phyloP scores from a whole-genome alignment of 2,329 filamentous ascomycete species.

The Neonectria coccinea region DNA sequence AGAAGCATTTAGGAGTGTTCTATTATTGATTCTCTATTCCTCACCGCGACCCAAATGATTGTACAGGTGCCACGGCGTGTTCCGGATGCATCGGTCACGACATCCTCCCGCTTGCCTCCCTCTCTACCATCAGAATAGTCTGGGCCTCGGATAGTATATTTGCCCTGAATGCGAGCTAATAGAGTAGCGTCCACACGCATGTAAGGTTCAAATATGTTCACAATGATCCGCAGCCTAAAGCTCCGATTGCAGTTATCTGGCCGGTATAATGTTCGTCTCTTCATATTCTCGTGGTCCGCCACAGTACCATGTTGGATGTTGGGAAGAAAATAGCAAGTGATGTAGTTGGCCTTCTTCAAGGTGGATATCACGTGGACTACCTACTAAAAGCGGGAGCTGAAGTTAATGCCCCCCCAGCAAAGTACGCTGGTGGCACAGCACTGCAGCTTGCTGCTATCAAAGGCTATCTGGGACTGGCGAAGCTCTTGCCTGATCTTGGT shows the following conservation, averaged over 20 bases:
- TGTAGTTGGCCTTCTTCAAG: not conserved
- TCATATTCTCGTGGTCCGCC: not conserved
- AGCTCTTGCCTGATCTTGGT: conserved; percentile 9
- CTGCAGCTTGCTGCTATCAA: not conserved
- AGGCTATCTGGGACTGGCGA: conserved; percentile 1
- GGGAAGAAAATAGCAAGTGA: not conserved
- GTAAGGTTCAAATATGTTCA: not conserved
- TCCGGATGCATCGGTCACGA: not conserved
- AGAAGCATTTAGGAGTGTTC: no score
- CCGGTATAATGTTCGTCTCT: not conserved
- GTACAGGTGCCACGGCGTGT: no score
- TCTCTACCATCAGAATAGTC: no score
- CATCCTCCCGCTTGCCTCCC: no score
- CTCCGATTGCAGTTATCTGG: not conserved
- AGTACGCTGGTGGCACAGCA: not conserved
- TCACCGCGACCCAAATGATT: no score
- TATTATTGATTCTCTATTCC: no score
- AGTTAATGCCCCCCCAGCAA: not conserved
- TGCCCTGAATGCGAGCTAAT: not conserved
- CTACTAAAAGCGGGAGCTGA: not conserved
- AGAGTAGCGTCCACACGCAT: not conserved
- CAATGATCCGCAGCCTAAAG: not conserved
- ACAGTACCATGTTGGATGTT: not conserved
- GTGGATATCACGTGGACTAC: not conserved
- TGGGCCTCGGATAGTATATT: no score